These are phyloP conservation scores for Diaporthe batatas DNA, from an alignment of 2,329 filamentous ascomycete genomes.

Conservation along the genomic window DNA sequence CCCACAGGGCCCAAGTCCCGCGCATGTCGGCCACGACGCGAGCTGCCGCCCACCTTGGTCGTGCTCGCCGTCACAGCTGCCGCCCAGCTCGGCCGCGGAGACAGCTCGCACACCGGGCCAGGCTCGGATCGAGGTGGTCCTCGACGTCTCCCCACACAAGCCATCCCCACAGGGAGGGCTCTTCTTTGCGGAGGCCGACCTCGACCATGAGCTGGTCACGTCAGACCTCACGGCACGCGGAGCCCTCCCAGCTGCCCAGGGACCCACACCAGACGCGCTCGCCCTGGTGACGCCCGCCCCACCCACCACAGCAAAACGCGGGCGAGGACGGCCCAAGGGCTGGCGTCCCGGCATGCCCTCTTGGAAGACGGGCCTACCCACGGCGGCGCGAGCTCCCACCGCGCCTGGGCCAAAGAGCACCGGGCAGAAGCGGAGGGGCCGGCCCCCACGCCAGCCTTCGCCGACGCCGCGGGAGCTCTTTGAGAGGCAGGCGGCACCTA, in stretches of 20 bases:
- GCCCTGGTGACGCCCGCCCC: conserved; percentile 14
- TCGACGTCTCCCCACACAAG: conserved; percentile 32
- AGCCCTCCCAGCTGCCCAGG: neutral
- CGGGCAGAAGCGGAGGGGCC: conserved; percentile 47
- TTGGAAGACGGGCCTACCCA: conserved; percentile 28
- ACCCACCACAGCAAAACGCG: conserved; percentile 27
- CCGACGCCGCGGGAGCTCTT: conserved; percentile 40
- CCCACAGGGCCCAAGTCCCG: neutral
- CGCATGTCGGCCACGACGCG: neutral
- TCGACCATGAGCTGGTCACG: conserved; percentile 26
- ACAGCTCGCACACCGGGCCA: conserved; percentile 25
- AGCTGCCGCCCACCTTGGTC: neutral
- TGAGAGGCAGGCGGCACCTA: conserved; percentile 50
- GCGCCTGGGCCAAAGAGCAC: conserved; percentile 18
- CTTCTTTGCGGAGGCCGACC: conserved; percentile 26
- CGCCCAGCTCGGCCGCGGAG: neutral
- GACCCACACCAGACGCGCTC: neutral
- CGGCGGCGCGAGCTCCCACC: neutral
- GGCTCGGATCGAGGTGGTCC: conserved; percentile 39
- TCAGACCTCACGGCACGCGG: neutral
- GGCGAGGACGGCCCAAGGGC: conserved; percentile 41
- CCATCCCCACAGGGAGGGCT: neutral
- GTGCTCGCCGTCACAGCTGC: neutral
- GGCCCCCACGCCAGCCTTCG: conserved; percentile 43
- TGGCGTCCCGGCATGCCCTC: conserved; percentile 43